Base-by-base conservation (phyloP, 2,329 filamentous ascomycete genomes). In the Phyllosticta citribraziliensis region DNA sequence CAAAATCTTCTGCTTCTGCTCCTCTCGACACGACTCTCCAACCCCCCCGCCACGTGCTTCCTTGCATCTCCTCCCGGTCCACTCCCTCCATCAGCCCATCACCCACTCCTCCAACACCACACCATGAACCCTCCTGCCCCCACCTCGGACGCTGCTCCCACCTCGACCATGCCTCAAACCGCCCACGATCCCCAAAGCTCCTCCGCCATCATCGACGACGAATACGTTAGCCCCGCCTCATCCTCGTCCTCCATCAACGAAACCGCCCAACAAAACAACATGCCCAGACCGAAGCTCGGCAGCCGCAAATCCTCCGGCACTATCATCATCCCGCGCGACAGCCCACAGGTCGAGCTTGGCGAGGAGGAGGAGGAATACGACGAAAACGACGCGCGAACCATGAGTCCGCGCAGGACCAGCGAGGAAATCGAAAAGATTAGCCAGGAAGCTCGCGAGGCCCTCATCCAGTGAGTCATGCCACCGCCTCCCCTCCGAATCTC, bases 341-440 rank as follows among this genome's bases (percentile, higher is more conserved):
- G 83, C 68, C 84, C 83, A 20, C 84, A 87, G 63, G 84, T 90
- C 63, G 88, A 89, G 66, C 84, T 89, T 40, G 78, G 87, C 64
- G 86, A 90, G 65, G 83, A 88, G 64, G 86, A 90, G 65, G 83
- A 88, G 64, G 82, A 89, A 65, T 89, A 91, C 67, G 90, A 91
- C 25, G 88, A 91, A 24, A 88, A 91, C 72, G 92, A 97, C 73
- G 92, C 94, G 64, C 81, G 93, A 69, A 89, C 91, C 64, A 97
- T 99, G 93, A 97, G 92, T 72, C 93, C 93, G 2, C 82, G 93
- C 67, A 81, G 93, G 68, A 96, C 91, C 65, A 95, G 88, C 68
- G 91, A 94, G 70, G 93, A 97, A 71, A 84, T 97, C 59, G 89
- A 96, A 74, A 87, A 86, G 70, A 83, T 97, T 73, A 88, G 91